Base-by-base conservation (phyloP, 768 basidiomycete species). In the Roridomyces roridus region DNA sequence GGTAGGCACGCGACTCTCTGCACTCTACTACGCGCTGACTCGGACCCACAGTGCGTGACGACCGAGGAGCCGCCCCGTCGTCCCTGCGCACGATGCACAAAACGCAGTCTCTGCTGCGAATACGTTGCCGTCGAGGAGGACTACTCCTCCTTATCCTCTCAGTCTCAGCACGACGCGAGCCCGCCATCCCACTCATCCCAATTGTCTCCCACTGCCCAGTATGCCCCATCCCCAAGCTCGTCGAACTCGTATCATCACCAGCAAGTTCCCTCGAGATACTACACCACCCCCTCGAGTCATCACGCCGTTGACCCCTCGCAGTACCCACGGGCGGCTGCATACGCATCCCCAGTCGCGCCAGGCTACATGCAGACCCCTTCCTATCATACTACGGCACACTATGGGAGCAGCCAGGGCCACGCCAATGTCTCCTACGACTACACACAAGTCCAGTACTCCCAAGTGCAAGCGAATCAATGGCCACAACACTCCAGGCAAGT, bases 101-200 rank as follows among this genome's bases (percentile, higher is more conserved):
- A 75, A 55, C 72, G 68, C 46, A 64, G 61, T 26, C 67, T 71
- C 48, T 61, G 67, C 15, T 83, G 82, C 66, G 63, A 70, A 40
- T 82, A 79, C 63, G 68, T 80, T 20, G 69, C 80, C 2, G 75
- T 80, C 39, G 68, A 68, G 36, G 72, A 74, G 18, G 73, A 77
- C 28, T 65, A 67, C 20, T 44, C 21, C 18, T 14, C 34, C 14
- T 35, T 35, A 17, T 35, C 34, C 20, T 24, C 55, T 18, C 28
- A 29, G 20, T 46, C 56, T 9, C 56, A 50, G 6, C 54, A 50
- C 11, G 51, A 63, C n/a, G n/a, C n/a, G 17, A 46, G 35, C 42
- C 51, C 49, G 21, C 24, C 25, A 3, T 14, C 29, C 5, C n/a
- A 26, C 17, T 34, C 42, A 6, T 28, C 43, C 6, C 39, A 18